phyloP scores from a whole-genome alignment of 2,329 filamentous ascomycete genomes.

The Xylariaceae sp. region DNA sequence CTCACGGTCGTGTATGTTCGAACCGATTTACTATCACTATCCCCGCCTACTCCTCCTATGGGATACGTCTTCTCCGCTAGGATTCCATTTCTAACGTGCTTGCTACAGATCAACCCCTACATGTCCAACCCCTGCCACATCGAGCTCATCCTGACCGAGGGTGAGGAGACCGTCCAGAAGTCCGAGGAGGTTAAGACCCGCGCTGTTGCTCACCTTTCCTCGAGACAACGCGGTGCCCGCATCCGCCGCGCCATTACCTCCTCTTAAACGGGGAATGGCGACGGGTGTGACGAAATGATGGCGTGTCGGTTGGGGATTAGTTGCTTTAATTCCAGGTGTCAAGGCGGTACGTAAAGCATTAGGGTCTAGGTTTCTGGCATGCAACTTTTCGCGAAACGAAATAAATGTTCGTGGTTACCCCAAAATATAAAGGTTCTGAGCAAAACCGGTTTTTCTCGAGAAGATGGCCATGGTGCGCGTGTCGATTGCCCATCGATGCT shows the following conservation, averaged over 20 bases:
- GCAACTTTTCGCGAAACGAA: conserved; percentile 30
- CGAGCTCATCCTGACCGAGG: conserved; percentile 98
- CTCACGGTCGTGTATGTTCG: conserved; percentile 93
- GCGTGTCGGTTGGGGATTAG: conserved; percentile 30
- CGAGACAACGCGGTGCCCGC: conserved; percentile 81
- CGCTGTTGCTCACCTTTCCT: conserved; percentile 66
- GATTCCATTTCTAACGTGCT: conserved; percentile 5
- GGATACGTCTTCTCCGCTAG: background rate
- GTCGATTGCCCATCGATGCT: conserved; percentile 1
- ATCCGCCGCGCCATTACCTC: conserved; percentile 60
- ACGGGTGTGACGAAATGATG: conserved; percentile 29
- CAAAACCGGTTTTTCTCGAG: conserved; percentile 11
- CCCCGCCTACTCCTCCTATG: background rate
- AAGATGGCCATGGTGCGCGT: conserved; percentile 6
- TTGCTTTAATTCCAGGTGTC: conserved; percentile 36
- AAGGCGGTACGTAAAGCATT: conserved; percentile 36
- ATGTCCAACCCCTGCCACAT: conserved; percentile 99
- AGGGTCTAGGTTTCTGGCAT: conserved; percentile 36
- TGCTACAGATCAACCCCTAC: conserved; percentile 92
- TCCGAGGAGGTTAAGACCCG: conserved; percentile 61
- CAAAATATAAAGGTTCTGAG: conserved; percentile 30
- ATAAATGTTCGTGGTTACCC: conserved; percentile 31
- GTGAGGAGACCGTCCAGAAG: conserved; percentile 93
- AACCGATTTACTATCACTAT: background rate
- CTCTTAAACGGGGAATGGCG: conserved; percentile 43